Conservation (phyloP, 2,329 filamentous ascomycete species). For the Colletotrichum sp. region DNA sequence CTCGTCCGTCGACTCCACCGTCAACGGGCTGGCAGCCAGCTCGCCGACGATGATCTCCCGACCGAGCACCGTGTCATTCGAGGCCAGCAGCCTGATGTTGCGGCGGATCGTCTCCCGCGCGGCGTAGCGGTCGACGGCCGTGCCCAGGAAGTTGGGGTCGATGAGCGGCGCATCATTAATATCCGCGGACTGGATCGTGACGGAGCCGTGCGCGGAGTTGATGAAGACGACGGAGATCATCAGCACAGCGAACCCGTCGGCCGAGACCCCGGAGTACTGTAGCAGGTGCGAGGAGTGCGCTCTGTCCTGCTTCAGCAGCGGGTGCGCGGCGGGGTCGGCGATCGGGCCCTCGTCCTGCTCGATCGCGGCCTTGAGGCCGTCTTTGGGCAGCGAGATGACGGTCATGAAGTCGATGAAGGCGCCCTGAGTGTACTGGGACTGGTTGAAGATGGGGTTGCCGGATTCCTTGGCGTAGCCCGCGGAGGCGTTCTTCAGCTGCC, state of each 20-base stretch:
- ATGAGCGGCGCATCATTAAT: conserved; percentile 25
- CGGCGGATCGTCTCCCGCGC: conserved; percentile 27
- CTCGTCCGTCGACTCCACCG: conserved; percentile 26
- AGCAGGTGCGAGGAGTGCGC: background rate
- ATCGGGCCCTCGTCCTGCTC: conserved; percentile 35
- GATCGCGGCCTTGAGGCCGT: conserved; percentile 34
- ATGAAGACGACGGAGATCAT: conserved; percentile 10
- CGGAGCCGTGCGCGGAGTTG: conserved; percentile 29
- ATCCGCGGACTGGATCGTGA: conserved; percentile 25
- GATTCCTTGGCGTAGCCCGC: conserved; percentile 36
- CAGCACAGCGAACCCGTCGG: background rate
- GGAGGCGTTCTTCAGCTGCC: conserved; percentile 34
- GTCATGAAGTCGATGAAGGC: conserved; percentile 41
- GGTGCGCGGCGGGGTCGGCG: conserved; percentile 32
- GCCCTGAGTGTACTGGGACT: conserved; percentile 38
- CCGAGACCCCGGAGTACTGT: background rate
- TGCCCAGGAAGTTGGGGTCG: conserved; percentile 34
- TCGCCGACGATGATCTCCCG: conserved; percentile 24
- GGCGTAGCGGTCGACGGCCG: conserved; percentile 32
- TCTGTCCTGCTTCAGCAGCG: conserved; percentile 30
- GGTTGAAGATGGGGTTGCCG: conserved; percentile 34
- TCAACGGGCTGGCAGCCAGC: conserved; percentile 23
- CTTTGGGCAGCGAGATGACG: conserved; percentile 28
- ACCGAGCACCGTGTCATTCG: conserved; percentile 9
- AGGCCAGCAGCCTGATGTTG: conserved; percentile 21